phyloP scores from a whole-genome alignment of 2,329 filamentous ascomycete genomes.

The Aspergillus novoparasiticus region DNA sequence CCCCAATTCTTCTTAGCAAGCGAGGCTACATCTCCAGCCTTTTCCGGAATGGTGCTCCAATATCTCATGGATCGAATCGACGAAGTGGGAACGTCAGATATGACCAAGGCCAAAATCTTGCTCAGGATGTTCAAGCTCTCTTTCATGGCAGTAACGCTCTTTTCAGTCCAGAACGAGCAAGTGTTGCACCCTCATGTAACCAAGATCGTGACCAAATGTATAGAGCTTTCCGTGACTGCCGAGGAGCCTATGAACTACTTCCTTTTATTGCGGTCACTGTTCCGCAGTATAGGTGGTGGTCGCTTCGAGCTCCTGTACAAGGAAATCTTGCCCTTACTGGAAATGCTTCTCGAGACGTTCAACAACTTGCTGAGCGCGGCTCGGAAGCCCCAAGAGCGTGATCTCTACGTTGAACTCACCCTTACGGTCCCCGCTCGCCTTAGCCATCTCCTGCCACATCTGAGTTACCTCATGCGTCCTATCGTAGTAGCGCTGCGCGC shows the following conservation, averaged over 20 bases:
- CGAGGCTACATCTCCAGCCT: conserved; percentile 94
- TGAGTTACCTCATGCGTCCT: conserved; percentile 96
- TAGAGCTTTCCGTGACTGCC: conserved; percentile 91
- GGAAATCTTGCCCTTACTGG: conserved; percentile 90
- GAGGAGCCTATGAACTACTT: conserved; percentile 99
- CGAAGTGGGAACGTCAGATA: conserved; percentile 88
- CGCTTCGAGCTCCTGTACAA: conserved; percentile 98
- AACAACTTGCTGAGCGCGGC: conserved; percentile 93
- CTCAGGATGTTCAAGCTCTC: conserved; percentile 95
- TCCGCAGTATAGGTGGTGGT: conserved; percentile 93
- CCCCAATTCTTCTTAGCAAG: conserved; percentile 99
- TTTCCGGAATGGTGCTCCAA: conserved; percentile 95
- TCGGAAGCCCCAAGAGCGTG: conserved; percentile 84
- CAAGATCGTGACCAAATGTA: conserved; percentile 95
- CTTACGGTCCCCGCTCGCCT: conserved; percentile 92
- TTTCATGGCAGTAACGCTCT: conserved; percentile 98
- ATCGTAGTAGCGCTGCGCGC: conserved; percentile 93
- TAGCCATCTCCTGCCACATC: conserved; percentile 90
- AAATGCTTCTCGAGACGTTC: conserved; percentile 96
- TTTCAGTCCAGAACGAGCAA: conserved; percentile 91
- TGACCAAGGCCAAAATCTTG: conserved; percentile 89
- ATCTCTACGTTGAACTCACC: conserved; percentile 95
- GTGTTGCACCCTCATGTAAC: conserved; percentile 94
- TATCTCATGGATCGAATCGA: conserved; percentile 97
- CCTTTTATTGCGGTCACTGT: conserved; percentile 84